Conservation (phyloP, 495 filamentous ascomycete genomes). For the Hypoxylon crocopeplum region DNA sequence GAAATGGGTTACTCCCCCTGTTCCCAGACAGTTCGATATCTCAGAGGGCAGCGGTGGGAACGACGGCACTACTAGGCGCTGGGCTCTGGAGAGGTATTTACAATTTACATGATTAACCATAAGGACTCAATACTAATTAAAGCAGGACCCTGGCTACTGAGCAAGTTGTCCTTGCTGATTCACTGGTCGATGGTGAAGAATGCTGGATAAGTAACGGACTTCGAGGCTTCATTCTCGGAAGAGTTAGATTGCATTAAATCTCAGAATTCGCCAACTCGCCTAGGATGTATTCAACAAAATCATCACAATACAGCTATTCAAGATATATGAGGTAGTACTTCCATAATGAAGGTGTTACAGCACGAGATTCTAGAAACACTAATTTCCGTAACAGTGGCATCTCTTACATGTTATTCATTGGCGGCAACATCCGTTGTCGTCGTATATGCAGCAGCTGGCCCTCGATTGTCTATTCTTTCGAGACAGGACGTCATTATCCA, state of each 20-base stretch:
- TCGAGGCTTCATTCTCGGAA: slow-evolving; percentile 70
- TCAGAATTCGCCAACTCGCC: not conserved
- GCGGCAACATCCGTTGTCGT: not conserved
- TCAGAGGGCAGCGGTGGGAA: slow-evolving; percentile 72
- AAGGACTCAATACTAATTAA: slow-evolving; percentile 12
- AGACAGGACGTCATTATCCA: slow-evolving; percentile 11
- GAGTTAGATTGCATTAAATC: slow-evolving; percentile 23
- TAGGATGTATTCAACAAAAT: not conserved
- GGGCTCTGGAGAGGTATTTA: slow-evolving; percentile 67
- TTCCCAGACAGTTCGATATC: slow-evolving; percentile 39
- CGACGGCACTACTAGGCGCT: slow-evolving; percentile 80
- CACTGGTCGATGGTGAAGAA: slow-evolving; percentile 72
- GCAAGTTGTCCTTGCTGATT: slow-evolving; percentile 57
- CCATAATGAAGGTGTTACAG: not conserved
- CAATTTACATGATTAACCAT: not conserved
- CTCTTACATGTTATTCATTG: slow-evolving; percentile 3
- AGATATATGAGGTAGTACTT: not conserved
- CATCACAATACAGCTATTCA: not conserved
- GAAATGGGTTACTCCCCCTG: slow-evolving; percentile 70
- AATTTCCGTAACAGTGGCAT: not conserved
- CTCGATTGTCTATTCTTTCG: not conserved
- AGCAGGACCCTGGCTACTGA: slow-evolving; percentile 65
- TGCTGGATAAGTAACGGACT: slow-evolving; percentile 88
- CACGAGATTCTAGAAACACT: slow-evolving; percentile 1
- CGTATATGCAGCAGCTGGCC: not conserved